Evolutionary conservation across 768 basidiomycete genomes (phyloP), one percentile per base, ranked within the genome.

Genomic region (Podaxis mareebaensis): DNA sequence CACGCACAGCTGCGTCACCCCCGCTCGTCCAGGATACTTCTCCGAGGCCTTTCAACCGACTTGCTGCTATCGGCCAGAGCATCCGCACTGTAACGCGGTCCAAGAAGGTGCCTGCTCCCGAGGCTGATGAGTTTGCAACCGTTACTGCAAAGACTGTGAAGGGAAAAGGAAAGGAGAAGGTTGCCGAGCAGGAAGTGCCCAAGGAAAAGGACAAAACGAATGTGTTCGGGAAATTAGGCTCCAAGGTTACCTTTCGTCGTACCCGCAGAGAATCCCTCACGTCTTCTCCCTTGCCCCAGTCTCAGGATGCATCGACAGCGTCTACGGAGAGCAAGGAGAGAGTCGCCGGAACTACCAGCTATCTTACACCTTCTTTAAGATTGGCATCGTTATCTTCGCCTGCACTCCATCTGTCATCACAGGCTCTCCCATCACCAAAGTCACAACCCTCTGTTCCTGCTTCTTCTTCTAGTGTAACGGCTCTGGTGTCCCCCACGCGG

Each of bases 321-420:
- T 46, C 60, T 63, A 75, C 75, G 61, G 76, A 80, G 59, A 81
- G 77, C 64, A 77, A 77, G 69, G 74, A 74, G 68, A 81, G 82
- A 70, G 75, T 77, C 64, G 81, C 85, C 53, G 86, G 85, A 54
- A 81, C 79, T 70, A 81, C 84, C 55, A 82, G 79, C 71, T 91
- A 85, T 76, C 76, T 82, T 64, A 81, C 85, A 49, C 90, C 90
- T 49, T 90, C 89, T 40, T 74, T 91, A 64, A 82, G 85, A 60
- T 83, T 82, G 65, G 91, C 84, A 42, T 90, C 91, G 53, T 81
- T 89, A 79, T 92, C 91, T 61, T 90, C 90, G 22, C 91, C 91
- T 58, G 82, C 87, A 30, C 74, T 93, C 49, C 87, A 89, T 69
- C 80, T 88, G 60, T 83, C 83, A 56, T 85, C 86, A 28, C 81